Percentiles rank a stretch among this genome's conserved stretches.
These are phyloP conservation scores for Sporisorium scitamineum DNA, from an alignment of 1,284 basidiomycete species.

Conservation along the genomic window DNA sequence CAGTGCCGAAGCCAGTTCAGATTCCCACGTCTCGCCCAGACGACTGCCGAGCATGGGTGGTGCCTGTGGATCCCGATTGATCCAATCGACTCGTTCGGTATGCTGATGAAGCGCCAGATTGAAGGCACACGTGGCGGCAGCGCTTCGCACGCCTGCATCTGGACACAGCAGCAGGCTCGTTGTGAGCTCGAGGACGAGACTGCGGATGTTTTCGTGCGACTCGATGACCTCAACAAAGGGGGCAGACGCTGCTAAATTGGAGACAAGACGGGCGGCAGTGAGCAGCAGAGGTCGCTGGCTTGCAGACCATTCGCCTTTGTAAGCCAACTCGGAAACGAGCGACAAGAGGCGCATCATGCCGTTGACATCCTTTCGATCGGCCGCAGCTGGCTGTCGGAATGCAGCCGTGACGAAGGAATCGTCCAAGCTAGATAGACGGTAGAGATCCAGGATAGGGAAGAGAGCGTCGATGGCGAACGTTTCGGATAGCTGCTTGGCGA, in stretches of 20 bases:
- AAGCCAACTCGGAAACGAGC: slow-evolving; percentile 17
- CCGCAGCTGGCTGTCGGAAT: slow-evolving; percentile 13
- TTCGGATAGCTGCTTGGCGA: slow-evolving; percentile 10
- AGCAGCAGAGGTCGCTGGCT: slow-evolving; percentile 71
- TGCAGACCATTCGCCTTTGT: slow-evolving; percentile 72
- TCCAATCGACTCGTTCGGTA: slow-evolving; percentile 33
- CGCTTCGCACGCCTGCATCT: slow-evolving; percentile 78
- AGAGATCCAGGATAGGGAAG: slow-evolving; percentile 86
- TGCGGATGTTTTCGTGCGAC: slow-evolving; percentile 72
- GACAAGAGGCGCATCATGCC: slow-evolving; percentile 24
- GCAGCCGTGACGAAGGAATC: slow-evolving; percentile 56
- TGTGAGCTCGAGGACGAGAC: slow-evolving; percentile 73
- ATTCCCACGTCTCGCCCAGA: slow-evolving; percentile 75
- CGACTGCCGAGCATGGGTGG: slow-evolving; percentile 76
- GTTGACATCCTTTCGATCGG: slow-evolving; percentile 21
- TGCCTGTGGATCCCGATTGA: slow-evolving; percentile 65
- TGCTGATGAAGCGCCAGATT: slow-evolving; percentile 74
- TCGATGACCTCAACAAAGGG: slow-evolving; percentile 73
- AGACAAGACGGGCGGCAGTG: slow-evolving; percentile 79
- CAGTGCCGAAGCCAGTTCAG: slow-evolving; percentile 82
- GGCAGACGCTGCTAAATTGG: slow-evolving; percentile 76
- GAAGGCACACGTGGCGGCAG: slow-evolving; percentile 84
- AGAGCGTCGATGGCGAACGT: slow-evolving; percentile 75
- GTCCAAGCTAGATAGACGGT: slow-evolving; percentile 82
- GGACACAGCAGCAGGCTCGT: slow-evolving; percentile 76